These are phyloP conservation scores for Salvia rosmarinus DNA, from an alignment of 257 asterid species.

Conservation along the genomic window DNA sequence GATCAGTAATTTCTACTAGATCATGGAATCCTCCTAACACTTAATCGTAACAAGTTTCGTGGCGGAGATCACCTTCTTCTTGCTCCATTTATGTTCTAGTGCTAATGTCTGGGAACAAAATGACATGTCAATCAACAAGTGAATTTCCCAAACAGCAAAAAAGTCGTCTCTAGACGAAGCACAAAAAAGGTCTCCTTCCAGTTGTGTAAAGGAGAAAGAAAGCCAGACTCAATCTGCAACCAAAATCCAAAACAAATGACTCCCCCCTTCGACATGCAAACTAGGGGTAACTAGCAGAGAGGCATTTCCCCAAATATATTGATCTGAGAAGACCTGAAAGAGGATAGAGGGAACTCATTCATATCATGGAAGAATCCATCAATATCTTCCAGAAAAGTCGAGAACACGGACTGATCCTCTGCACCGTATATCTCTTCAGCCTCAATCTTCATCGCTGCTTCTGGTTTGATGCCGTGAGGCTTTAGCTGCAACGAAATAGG, in stretches of 20 bases:
- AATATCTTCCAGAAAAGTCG: slow-evolving; percentile 53
- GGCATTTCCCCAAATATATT: slow-evolving; percentile 50
- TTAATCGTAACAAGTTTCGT: no score
- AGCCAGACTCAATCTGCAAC: slow-evolving; percentile 28
- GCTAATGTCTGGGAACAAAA: slow-evolving; percentile 12
- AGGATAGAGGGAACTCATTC: slow-evolving; percentile 45
- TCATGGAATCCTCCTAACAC: neutral
- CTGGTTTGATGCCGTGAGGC: slow-evolving; percentile 30
- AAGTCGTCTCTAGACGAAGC: slow-evolving; percentile 4
- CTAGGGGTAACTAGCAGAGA: no score
- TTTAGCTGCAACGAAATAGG: slow-evolving; percentile 28
- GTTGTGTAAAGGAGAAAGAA: slow-evolving; percentile 12
- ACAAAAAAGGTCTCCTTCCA: slow-evolving; percentile 16
- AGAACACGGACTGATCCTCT: slow-evolving; percentile 38
- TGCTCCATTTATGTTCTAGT: slow-evolving; percentile 18
- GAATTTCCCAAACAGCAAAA: neutral
- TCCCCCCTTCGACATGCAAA: slow-evolving; percentile 29
- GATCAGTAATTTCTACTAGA: neutral
- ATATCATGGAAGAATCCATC: slow-evolving; percentile 57
- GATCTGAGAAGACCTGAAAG: slow-evolving; percentile 52
- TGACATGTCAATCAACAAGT: neutral
- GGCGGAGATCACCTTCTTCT: no score
- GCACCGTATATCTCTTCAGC: slow-evolving; percentile 41
- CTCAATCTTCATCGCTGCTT: slow-evolving; percentile 48
- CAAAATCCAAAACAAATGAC: slow-evolving; percentile 18